These are phyloP conservation scores for Prunus armeniaca DNA, from an alignment of 306 rosid genomes.

Conservation along the genomic window DNA sequence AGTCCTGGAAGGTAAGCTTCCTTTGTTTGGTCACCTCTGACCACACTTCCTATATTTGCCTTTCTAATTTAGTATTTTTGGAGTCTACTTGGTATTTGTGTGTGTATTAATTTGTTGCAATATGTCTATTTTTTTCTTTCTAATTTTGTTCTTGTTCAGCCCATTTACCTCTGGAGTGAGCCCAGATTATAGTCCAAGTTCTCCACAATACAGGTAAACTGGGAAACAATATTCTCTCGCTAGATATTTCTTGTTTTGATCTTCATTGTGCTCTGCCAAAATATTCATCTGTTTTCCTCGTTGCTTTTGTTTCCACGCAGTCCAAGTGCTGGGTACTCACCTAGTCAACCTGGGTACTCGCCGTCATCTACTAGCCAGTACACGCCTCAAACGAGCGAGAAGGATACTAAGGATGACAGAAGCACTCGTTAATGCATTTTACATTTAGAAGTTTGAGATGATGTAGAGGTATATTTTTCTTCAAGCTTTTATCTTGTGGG, in stretches of 20 bases:
- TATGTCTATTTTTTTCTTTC: neutral
- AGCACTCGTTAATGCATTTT: slow-evolving; percentile 27
- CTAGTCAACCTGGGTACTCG: slow-evolving; percentile 97
- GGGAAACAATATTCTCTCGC: neutral
- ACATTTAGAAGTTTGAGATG: slow-evolving; percentile 13
- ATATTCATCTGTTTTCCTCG: slow-evolving; percentile 7
- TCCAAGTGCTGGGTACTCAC: slow-evolving; percentile 97
- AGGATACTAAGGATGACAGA: slow-evolving; percentile 53
- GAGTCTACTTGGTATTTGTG: neutral
- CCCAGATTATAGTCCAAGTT: slow-evolving; percentile 91
- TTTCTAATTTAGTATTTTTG: neutral
- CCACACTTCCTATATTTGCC: neutral
- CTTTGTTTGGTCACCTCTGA: neutral
- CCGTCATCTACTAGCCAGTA: slow-evolving; percentile 95
- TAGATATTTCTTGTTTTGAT: neutral
- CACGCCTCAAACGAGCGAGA: slow-evolving; percentile 76
- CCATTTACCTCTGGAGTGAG: slow-evolving; percentile 83
- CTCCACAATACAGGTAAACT: slow-evolving; percentile 80
- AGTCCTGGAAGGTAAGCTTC: slow-evolving; percentile 89
- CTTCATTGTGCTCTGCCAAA: neutral
- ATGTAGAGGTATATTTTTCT: slow-evolving; percentile 14
- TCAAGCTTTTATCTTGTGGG: neutral
- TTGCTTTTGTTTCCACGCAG: slow-evolving; percentile 35
- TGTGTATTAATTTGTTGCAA: neutral
- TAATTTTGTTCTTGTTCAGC: slow-evolving; percentile 37